phyloP scores from a whole-genome alignment of 495 filamentous ascomycete genomes.

The Penicillium waksmanii region DNA sequence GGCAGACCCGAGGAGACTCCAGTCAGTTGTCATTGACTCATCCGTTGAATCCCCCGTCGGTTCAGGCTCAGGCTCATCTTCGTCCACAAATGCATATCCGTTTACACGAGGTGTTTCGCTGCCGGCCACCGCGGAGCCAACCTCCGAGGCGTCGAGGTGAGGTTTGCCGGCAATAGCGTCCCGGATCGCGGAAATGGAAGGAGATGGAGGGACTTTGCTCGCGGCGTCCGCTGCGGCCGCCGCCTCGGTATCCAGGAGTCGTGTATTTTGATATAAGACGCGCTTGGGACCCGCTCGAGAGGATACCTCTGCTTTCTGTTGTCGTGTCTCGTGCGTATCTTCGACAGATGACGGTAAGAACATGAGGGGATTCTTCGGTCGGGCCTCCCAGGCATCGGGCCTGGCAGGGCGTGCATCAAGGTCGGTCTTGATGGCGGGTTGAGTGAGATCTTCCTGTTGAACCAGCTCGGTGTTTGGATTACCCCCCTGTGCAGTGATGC shows the following conservation, averaged over 20 bases:
- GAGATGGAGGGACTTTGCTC: conserved; percentile 63
- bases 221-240: conserved; percentile 34
- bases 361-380: conserved; percentile 85
- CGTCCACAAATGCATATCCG: conserved; percentile 92
- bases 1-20: conserved; percentile 55
- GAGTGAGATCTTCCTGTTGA: conserved; percentile 17
- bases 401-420: conserved; percentile 73
- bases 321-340: conserved; percentile 64
- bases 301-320: conserved; percentile 67
- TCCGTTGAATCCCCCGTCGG: conserved; percentile 1
- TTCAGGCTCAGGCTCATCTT: conserved; percentile 65
- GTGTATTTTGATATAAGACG: conserved; percentile 84
- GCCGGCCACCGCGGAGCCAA: conserved; percentile 55
- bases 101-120: conserved; percentile 86
- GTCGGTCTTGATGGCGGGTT: conserved; percentile 59
- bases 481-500: conserved; percentile 54
- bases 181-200: conserved; percentile 81
- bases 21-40: conserved; percentile 26
- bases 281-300: conserved; percentile 75
- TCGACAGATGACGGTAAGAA: conserved; percentile 74
- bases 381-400: conserved; percentile 74
- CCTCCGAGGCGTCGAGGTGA: conserved; percentile 65
- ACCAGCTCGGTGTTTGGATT: conserved; percentile 48
- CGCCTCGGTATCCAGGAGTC: conserved; percentile 51
- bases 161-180: conserved; percentile 83